Evolutionary conservation across 108 stramenopile species (phyloP).

Genomic region (Fragilaria crotonensis): DNA sequence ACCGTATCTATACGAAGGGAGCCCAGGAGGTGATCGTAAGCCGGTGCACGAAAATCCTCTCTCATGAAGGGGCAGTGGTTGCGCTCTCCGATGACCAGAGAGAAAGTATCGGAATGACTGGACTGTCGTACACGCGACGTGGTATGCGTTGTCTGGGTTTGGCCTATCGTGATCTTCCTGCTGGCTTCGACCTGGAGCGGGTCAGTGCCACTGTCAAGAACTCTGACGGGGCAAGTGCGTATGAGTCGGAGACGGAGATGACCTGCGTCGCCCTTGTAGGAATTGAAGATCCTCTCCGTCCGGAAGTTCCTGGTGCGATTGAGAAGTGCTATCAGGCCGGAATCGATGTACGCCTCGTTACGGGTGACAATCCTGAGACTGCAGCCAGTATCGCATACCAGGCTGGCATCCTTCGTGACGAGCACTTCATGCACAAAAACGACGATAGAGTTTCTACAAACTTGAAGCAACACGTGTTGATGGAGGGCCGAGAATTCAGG

Average conservation of each 20-base stretch:
- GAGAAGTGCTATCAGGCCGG: conserved; percentile 77
- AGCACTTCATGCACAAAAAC: conserved; percentile 48
- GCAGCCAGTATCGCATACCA: conserved; percentile 92
- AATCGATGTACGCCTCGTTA: conserved; percentile 97
- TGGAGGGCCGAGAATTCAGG: conserved; percentile 78
- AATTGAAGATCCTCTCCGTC: conserved; percentile 94
- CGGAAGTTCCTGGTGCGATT: conserved; percentile 88
- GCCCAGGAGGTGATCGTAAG: conserved; percentile 72
- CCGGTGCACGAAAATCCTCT: conserved; percentile 34
- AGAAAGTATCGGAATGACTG: conserved; percentile 22
- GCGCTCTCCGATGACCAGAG: conserved; percentile 25
- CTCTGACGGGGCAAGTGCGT: conserved; percentile 62
- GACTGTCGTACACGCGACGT: conserved; percentile 59
- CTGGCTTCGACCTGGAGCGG: conserved; percentile 48
- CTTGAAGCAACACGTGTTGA: conserved; percentile 67
- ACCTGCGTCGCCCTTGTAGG: conserved; percentile 81
- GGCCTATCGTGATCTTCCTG: conserved; percentile 73
- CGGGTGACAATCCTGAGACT: conserved; percentile 93
- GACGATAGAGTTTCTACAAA: conserved; percentile 58
- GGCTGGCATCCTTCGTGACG: conserved; percentile 71
- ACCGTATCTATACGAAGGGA: conserved; percentile 82
- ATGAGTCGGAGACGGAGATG: conserved; percentile 60
- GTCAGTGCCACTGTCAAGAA: conserved; percentile 44
- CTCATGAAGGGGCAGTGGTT: conserved; percentile 17
- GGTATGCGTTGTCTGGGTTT: conserved; percentile 81